Evolutionary conservation across 371 early-diverging fungal species (phyloP).

Genomic region (Zychaea mexicana): DNA sequence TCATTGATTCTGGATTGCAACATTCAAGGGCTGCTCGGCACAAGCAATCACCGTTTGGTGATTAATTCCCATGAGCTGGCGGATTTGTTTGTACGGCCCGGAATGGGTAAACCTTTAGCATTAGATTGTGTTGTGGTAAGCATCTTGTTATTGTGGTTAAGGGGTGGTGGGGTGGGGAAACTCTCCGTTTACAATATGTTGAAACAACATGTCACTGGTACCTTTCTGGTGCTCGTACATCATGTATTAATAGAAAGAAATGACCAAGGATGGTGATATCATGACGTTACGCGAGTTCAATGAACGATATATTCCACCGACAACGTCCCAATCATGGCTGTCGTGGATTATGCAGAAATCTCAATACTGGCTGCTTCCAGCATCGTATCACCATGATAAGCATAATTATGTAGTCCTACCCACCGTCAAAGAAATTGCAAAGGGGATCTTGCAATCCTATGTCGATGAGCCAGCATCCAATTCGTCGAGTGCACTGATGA

Average conservation of each 20-base stretch:
- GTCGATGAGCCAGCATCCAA: conserved; percentile 14
- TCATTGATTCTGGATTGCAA: conserved; percentile 27
- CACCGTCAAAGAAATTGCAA: conserved; percentile 28
- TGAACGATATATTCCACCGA: conserved; percentile 6
- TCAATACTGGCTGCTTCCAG: not conserved
- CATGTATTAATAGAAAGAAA: conserved; percentile 8
- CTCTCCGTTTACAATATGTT: no score
- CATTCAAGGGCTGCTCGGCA: conserved; percentile 16
- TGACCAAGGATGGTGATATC: conserved; percentile 30
- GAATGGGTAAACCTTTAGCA: conserved; percentile 24
- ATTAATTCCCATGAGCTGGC: conserved; percentile 11
- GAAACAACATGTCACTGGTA: no score
- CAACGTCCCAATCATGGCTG: conserved; percentile 5
- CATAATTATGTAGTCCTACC: conserved; percentile 33
- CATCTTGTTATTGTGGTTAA: not conserved
- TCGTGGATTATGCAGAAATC: conserved; percentile 11
- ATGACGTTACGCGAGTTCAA: conserved; percentile 24
- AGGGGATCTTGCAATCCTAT: conserved; percentile 12
- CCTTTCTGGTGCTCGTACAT: no score
- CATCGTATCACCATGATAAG: not conserved
- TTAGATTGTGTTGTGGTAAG: conserved; percentile 22
- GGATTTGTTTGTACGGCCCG: conserved; percentile 8
- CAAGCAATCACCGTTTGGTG: conserved; percentile 11
- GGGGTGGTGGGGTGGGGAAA: no score
- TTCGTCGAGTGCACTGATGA: conserved; percentile 26